Evolutionary conservation across 192 early-diverging fungal species (phyloP), one percentile per base, ranked within the genome.

Genomic region (Coemansia sp.): DNA sequence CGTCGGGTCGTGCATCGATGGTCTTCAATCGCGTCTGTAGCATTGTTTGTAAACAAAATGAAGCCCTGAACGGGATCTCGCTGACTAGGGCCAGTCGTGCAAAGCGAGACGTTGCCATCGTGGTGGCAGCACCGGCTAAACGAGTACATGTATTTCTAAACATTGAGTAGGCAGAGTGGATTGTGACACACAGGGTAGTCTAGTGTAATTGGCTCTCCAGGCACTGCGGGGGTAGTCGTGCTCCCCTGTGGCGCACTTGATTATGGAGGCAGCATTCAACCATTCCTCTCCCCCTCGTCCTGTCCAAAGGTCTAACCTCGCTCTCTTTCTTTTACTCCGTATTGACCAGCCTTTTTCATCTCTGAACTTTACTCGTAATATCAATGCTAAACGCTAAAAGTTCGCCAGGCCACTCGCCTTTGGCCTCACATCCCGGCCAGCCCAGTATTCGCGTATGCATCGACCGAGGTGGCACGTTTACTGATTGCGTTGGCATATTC

Each of bases 381-480:
- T 22, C n/a, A 20, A 22, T 51, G 49, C 7, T 22, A 22, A 22
- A 51, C 20, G 7, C 24, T 20, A 10, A 51, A 51, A 3, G 16
- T 5, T 47, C 16, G 16, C 44, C 18, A 47, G 16, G 6, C 49
- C 41, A 34, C 11, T 47, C 72, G 40, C 70, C 73, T 27, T 68
- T 67, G n/a, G 18, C 52, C 5, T 1, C 27, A 33, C 68, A 47
- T 43, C 16, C 57, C 24, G 79, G 79, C 15, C 63, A 73, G 20
- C 68, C 73, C 46, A 43, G 44, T 20, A 66, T 82, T 22, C 65
- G 79, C 22, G 69, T 82, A 5, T 92, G 90, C 84, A 95, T 97
- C 62, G 96, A 98, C 79, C 87, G 97, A 40, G 97, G 97, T 15
- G 97, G 97, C 22, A 99, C 97, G 6, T 97, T 99, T 79, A 97